phyloP scores from a whole-genome alignment of 208 protist genomes.

The Wallacemonas collosoma region DNA sequence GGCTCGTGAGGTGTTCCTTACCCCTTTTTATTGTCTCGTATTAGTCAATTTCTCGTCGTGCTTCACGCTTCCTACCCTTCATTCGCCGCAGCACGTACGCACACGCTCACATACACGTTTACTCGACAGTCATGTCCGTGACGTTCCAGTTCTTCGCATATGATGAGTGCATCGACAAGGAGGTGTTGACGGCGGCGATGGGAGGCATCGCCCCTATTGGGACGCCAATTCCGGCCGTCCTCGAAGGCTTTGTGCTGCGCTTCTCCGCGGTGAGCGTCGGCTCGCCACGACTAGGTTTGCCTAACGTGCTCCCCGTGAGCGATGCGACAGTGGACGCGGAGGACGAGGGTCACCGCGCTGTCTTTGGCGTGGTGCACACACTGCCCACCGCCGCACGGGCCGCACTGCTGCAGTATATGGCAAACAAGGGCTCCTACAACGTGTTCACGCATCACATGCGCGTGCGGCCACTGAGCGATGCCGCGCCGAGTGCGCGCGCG shows the following conservation, averaged over 20 bases:
- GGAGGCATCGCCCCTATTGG: not conserved
- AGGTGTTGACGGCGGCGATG: constrained; percentile 8
- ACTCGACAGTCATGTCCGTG: constrained; percentile 17
- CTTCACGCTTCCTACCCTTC: too few relatives aligned
- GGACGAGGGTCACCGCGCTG: constrained; percentile 1
- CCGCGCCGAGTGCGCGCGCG: not conserved
- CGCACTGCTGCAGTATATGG: constrained; percentile 37
- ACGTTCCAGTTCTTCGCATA: constrained; percentile 49
- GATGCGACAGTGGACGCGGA: constrained; percentile 4
- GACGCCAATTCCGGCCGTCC: constrained; percentile 10
- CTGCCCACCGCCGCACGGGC: constrained; percentile 22
- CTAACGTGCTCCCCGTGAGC: constrained; percentile 28
- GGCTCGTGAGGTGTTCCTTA: too few relatives aligned
- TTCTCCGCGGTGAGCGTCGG: constrained; percentile 42
- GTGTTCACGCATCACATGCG: constrained; percentile 14
- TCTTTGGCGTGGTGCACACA: constrained; percentile 41
- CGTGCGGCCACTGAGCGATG: not conserved
- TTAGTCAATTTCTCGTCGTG: too few relatives aligned
- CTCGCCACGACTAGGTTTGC: constrained; percentile 32
- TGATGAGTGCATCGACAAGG: constrained; percentile 25
- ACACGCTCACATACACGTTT: too few relatives aligned
- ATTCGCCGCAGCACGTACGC: too few relatives aligned
- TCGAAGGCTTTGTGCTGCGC: constrained; percentile 29
- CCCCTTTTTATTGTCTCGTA: too few relatives aligned
- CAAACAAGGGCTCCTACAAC: constrained; percentile 46